phyloP scores from a whole-genome alignment of 768 basidiomycete species.

The Austroboletus eburneus region DNA sequence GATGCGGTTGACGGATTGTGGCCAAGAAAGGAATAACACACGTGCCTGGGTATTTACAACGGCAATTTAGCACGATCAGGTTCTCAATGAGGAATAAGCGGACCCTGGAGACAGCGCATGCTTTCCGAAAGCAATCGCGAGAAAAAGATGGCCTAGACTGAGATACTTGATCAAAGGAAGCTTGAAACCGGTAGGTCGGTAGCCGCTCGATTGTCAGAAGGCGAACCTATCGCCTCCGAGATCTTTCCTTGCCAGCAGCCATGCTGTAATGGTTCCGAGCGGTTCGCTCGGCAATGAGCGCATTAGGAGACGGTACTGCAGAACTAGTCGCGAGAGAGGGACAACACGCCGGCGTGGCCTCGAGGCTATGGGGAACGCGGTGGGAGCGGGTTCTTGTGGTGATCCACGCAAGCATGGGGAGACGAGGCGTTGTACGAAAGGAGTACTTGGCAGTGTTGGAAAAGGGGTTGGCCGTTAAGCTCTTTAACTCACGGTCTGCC shows the following conservation, averaged over 20 bases:
- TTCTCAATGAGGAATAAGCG: constrained; percentile 24
- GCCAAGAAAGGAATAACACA: constrained; percentile 19
- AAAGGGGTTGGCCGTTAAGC: constrained; percentile 38
- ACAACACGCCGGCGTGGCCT: not conserved
- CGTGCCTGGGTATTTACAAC: constrained; percentile 21
- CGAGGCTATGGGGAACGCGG: not conserved
- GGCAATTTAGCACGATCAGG: constrained; percentile 25
- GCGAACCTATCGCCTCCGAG: constrained; percentile 31
- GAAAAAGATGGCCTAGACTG: constrained; percentile 25
- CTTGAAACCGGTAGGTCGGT: constrained; percentile 27
- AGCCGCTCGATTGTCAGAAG: constrained; percentile 33
- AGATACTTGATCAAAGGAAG: constrained; percentile 27
- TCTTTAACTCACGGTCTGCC: constrained; percentile 37
- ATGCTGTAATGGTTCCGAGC: constrained; percentile 30
- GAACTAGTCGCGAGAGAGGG: constrained; percentile 18
- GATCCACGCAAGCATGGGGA: constrained; percentile 22
- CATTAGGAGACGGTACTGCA: constrained; percentile 18
- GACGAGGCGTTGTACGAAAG: constrained; percentile 12
- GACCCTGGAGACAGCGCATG: constrained; percentile 31
- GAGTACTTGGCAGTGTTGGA: constrained; percentile 21
- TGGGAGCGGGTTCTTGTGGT: constrained; percentile 15
- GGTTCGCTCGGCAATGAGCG: constrained; percentile 24
- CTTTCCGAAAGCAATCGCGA: constrained; percentile 23
- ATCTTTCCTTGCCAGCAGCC: constrained; percentile 28
- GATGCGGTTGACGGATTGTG: constrained; percentile 1